These are phyloP conservation scores for Verbascum thapsus DNA, from an alignment of 257 asterid species.

Conservation along the genomic window DNA sequence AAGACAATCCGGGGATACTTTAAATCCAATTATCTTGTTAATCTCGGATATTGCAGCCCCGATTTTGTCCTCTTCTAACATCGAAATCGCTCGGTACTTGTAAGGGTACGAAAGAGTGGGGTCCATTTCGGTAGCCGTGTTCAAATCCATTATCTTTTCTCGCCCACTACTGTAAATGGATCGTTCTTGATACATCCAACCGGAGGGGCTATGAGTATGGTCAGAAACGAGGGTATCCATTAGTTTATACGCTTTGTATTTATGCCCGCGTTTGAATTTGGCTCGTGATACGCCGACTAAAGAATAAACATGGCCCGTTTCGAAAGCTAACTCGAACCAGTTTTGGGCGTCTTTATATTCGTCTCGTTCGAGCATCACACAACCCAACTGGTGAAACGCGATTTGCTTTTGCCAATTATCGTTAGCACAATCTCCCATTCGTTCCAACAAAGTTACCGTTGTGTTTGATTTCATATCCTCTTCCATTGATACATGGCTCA, in stretches of 20 bases:
- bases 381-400: constrained; percentile 88
- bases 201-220: constrained; percentile 58
- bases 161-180: constrained; percentile 72
- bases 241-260: constrained; percentile 74
- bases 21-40: constrained; percentile 70
- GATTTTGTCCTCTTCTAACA: constrained; percentile 60
- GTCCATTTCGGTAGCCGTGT: constrained; percentile 79
- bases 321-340: constrained; percentile 79
- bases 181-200: constrained; percentile 99
- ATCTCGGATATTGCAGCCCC: constrained; percentile 78
- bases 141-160: constrained; percentile 74
- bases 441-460: constrained; percentile 81
- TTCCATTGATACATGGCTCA: constrained; percentile 85
- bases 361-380: constrained; percentile 87
- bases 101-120: constrained; percentile 91
- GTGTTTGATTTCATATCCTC: constrained; percentile 75
- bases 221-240: constrained; percentile 77
- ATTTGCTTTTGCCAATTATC: constrained; percentile 84
- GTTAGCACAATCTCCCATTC: constrained; percentile 77
- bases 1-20: constrained; percentile 88
- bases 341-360: constrained; percentile 91
- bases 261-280: constrained; percentile 84
- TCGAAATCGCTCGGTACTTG: constrained; percentile 66
- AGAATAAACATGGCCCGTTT: constrained; percentile 80
- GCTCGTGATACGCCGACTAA: constrained; percentile 81